Conservation (phyloP, 1,139 yeast genomes). For the Debaryomyces fabryi region DNA sequence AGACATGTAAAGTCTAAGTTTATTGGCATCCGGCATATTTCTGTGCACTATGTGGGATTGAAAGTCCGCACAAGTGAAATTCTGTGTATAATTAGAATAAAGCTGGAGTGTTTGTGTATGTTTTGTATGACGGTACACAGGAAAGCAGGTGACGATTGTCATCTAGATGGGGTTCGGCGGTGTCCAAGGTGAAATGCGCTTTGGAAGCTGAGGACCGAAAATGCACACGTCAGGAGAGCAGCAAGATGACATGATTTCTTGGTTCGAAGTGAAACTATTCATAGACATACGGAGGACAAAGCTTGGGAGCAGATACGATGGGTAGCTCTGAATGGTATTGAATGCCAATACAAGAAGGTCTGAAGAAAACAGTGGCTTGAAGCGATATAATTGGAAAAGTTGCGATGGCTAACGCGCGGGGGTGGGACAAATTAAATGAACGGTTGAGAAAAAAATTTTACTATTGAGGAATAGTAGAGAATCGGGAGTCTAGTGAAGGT, state of each 20-base stretch:
- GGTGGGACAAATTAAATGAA: neutral
- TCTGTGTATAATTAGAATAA: neutral
- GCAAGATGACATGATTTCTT: neutral
- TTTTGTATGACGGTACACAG: neutral
- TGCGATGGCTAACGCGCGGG: constrained; percentile 2
- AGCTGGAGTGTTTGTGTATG: neutral
- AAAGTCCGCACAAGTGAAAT: neutral
- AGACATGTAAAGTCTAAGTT: neutral
- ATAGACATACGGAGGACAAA: neutral
- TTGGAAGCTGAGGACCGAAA: too few relatives aligned
- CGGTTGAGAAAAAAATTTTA: constrained; percentile 5
- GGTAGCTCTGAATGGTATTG: neutral
- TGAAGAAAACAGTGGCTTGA: neutral
- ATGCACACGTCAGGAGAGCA: neutral
- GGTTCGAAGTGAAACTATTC: neutral
- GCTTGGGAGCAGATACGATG: neutral
- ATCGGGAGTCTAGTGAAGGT: neutral
- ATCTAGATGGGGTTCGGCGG: neutral
- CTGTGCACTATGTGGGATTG: neutral
- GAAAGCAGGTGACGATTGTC: neutral
- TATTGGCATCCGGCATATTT: neutral
- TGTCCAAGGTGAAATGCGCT: neutral
- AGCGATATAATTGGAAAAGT: neutral
- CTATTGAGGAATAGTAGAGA: neutral
- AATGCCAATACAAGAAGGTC: neutral